These are phyloP conservation scores for Candida tibetensis DNA, from an alignment of 805 yeast species.

Conservation along the genomic window DNA sequence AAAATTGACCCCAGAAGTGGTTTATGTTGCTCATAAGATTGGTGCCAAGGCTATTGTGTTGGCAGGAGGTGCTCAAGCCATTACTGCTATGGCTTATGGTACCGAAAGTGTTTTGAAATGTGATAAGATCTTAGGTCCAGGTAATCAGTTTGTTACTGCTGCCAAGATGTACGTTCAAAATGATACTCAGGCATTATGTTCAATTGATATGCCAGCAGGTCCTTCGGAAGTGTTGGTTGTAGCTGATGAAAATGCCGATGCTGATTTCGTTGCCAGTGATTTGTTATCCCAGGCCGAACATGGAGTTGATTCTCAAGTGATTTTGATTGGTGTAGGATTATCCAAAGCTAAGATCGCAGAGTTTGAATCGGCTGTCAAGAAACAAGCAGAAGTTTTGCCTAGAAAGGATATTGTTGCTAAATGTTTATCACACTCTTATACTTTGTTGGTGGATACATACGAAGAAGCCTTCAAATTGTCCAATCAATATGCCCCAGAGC, in stretches of 20 bases:
- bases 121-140: constrained; percentile 97
- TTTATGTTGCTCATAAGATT: constrained; percentile 92
- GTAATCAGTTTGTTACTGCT: constrained; percentile 98
- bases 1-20: constrained; percentile 92
- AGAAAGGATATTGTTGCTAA: constrained; percentile 91
- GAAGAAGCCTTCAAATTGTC: constrained; percentile 86
- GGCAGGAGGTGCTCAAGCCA: constrained; percentile 99
- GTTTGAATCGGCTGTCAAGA: constrained; percentile 78
- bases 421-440: constrained; percentile 89
- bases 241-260: constrained; percentile 84
- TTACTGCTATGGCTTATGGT: constrained; percentile 98
- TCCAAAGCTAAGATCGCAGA: constrained; percentile 55
- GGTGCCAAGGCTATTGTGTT: constrained; percentile 88
- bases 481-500: constrained; percentile 96
- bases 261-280: constrained; percentile 96
- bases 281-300: constrained; percentile 97
- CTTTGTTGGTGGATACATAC: constrained; percentile 62
- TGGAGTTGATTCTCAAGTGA: constrained; percentile 97
- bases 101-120: constrained; percentile 89
- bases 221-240: constrained; percentile 97
- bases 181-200: constrained; percentile 90
- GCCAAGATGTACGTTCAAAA: constrained; percentile 98
- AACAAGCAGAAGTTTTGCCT: constrained; percentile 81
- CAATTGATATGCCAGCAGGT: constrained; percentile 99
- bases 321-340: constrained; percentile 78